Percentiles rank a stretch among this genome's conserved stretches.
phyloP scores from a whole-genome alignment of 306 rosid genomes.

The Prunus salicina region DNA sequence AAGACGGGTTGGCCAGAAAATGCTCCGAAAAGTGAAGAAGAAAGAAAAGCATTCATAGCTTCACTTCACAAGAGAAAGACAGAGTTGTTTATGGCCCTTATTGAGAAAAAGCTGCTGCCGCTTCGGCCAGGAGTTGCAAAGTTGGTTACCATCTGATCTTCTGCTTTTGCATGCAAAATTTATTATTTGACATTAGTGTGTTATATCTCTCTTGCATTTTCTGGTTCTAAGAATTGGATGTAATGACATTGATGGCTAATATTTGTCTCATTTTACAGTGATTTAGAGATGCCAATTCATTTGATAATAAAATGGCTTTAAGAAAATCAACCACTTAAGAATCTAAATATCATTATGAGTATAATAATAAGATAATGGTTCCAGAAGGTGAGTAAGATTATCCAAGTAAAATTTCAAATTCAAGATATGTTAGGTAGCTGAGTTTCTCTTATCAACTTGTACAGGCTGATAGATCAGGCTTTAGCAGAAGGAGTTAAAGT shows the following conservation, averaged over 20 bases:
- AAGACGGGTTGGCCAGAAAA: slow-evolving; percentile 91
- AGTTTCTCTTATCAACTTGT: slow-evolving; percentile 27
- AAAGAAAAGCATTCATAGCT: slow-evolving; percentile 81
- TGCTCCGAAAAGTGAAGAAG: slow-evolving; percentile 66
- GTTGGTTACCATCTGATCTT: slow-evolving; percentile 57
- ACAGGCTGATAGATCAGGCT: slow-evolving; percentile 93
- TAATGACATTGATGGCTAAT: neutral
- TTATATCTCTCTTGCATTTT: neutral
- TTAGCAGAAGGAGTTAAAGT: slow-evolving; percentile 80
- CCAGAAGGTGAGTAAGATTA: neutral
- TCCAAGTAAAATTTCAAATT: neutral
- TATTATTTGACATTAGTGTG: neutral
- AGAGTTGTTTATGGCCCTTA: slow-evolving; percentile 84
- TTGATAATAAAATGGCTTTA: neutral
- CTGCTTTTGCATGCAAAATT: slow-evolving; percentile 3
- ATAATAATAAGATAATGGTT: neutral
- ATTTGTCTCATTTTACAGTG: neutral
- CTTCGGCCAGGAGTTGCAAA: slow-evolving; percentile 98
- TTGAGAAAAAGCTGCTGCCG: slow-evolving; percentile 90
- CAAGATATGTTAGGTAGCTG: neutral
- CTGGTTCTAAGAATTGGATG: neutral
- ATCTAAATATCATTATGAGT: neutral
- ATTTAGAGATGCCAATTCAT: neutral
- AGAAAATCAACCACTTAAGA: neutral
- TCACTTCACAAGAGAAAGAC: slow-evolving; percentile 95